Evolutionary conservation across 495 filamentous ascomycete genomes (phyloP).

Genomic region (Xylaria palmicola): DNA sequence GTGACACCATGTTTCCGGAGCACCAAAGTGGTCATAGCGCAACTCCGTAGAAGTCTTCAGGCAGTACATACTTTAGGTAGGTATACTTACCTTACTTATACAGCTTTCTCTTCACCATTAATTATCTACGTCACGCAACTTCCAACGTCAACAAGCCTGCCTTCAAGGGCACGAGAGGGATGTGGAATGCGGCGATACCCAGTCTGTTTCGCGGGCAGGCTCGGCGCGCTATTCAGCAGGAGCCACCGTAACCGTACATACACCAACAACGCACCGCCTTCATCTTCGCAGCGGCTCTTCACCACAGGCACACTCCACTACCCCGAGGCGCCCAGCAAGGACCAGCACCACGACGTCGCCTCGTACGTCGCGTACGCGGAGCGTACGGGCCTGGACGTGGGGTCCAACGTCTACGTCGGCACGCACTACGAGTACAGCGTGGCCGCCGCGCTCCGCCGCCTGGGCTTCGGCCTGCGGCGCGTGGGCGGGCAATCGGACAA

Average conservation of each 20-base stretch:
- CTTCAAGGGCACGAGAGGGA: not conserved
- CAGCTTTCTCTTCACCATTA: no score
- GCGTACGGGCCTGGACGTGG: constrained; percentile 49
- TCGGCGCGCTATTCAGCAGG: not conserved
- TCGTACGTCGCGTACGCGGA: constrained; percentile 73
- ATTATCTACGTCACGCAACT: no score
- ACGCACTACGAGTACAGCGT: constrained; percentile 75
- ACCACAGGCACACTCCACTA: constrained; percentile 36
- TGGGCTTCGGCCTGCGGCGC: constrained; percentile 67
- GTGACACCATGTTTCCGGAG: no score
- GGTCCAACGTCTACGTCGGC: constrained; percentile 58
- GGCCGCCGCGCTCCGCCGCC: constrained; percentile 55
- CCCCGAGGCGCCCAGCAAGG: constrained; percentile 41
- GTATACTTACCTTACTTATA: no score
- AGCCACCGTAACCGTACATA: not conserved
- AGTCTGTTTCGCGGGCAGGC: not conserved
- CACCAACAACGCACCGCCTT: not conserved
- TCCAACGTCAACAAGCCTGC: not conserved
- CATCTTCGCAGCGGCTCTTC: constrained; percentile 14
- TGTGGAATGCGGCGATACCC: constrained; percentile 14
- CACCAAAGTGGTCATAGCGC: no score
- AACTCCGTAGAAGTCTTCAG: no score
- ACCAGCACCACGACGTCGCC: constrained; percentile 63
- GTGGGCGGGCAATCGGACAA: constrained; percentile 72
- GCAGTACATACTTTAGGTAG: no score